Evolutionary conservation across 2,329 filamentous ascomycete genomes (phyloP), one percentile per base, ranked within the genome.

Genomic region (Colletotrichum brevisporum): DNA sequence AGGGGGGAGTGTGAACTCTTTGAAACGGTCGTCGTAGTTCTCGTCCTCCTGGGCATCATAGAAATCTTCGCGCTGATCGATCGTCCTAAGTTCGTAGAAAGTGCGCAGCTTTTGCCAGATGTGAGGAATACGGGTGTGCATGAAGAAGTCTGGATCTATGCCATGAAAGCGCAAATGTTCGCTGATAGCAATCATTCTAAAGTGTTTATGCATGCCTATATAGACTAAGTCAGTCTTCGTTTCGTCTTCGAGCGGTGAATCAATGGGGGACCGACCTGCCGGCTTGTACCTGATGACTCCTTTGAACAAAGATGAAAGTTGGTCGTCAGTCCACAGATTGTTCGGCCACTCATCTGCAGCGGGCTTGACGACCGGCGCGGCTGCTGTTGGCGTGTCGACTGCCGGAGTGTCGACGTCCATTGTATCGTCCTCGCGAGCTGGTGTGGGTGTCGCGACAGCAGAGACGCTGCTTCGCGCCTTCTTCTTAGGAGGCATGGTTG

Each of bases 201-300:
- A 97, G 80, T 97, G 94, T 78, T 95, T 97, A 83, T 97, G 94
- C 86, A 97, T 93, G 70, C 94, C 93, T 93, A 72, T 2, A 26
- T 54, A 15, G 47, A 13, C n/a, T 24, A 41, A n/a, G 47, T 56
- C 58, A 67, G 79, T 81, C 39, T 54, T 12, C 27, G 21, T 9
- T 43, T 18, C 16, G 6, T n/a, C 12, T 26, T 27, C 12, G 26
- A 41, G 31, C 12, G 10, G 18, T 13, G 13, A 10, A 27, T 21
- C 15, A 15, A n/a, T 18, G 16, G 10, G 13, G 24, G 24, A 71
- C 78, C 73, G 78, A 94, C 94, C 95, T 48, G 95, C 95, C n/a
- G 96, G 96, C 78, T 99, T 99, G 92, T 93, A 97, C 77, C 91
- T 89, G 72, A 98, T 95, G 73, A 98, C 92, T 60, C 91, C 94